Conservation (phyloP, 306 rosid species). For the Cicer judaicum region DNA sequence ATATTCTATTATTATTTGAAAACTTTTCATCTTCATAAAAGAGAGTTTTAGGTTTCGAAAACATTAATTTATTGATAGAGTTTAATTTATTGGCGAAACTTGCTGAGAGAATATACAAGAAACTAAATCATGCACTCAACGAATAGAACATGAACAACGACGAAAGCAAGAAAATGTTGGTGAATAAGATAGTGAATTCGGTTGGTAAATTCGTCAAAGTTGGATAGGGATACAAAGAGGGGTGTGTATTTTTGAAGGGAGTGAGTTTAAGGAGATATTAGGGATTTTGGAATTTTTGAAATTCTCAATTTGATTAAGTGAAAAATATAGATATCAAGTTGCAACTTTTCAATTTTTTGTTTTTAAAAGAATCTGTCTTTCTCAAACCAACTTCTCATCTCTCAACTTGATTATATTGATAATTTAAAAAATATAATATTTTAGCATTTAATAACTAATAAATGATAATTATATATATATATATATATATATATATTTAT, state of each 20-base stretch:
- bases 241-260: conserved; percentile 49
- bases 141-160: neutral
- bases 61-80: conserved; percentile 56
- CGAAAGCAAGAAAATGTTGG: conserved; percentile 41
- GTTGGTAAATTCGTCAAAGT: too few species aligned
- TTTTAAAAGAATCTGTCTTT: too few species aligned
- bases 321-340: too few species aligned
- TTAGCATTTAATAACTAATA: too few species aligned
- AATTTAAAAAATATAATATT: too few species aligned
- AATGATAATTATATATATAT: too few species aligned
- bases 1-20: conserved; percentile 48
- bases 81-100: conserved; percentile 55
- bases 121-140: conserved; percentile 43
- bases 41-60: conserved; percentile 48
- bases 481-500: too few species aligned
- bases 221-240: conserved; percentile 16
- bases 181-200: conserved; percentile 48
- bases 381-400: too few species aligned
- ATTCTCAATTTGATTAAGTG: too few species aligned
- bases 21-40: conserved; percentile 21
- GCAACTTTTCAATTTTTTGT: too few species aligned
- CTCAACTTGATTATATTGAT: too few species aligned
- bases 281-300: conserved; percentile 51
- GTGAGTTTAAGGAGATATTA: conserved; percentile 49
- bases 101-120: conserved; percentile 51